Conservation (phyloP, 2,329 filamentous ascomycete genomes). For the Calycina marina region DNA sequence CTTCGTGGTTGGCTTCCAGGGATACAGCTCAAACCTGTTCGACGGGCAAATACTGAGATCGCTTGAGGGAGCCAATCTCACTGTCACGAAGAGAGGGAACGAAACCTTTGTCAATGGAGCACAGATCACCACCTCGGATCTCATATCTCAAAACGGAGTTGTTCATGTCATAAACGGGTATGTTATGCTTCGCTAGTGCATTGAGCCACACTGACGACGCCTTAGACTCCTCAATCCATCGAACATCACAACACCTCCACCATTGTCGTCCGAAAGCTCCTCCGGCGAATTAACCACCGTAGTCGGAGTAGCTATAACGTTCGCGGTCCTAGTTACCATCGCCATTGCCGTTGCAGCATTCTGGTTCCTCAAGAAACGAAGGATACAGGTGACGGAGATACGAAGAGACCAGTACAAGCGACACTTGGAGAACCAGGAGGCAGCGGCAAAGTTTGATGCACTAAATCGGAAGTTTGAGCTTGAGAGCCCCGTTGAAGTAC, state of each 20-base stretch:
- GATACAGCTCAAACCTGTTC: slow-evolving; percentile 33
- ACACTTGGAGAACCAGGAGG: not conserved
- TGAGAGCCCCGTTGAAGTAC: not conserved
- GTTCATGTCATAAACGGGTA: slow-evolving; percentile 38
- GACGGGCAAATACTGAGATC: slow-evolving; percentile 25
- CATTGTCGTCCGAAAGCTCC: not conserved
- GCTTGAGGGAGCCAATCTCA: slow-evolving; percentile 33
- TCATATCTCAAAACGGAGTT: slow-evolving; percentile 40
- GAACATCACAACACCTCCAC: not conserved
- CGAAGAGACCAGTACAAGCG: not conserved
- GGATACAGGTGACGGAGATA: not conserved
- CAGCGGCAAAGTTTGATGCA: not conserved
- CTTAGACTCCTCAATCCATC: not conserved
- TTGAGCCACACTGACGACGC: not conserved
- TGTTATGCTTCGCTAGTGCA: not conserved
- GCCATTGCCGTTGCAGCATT: not conserved
- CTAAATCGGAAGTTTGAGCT: not conserved
- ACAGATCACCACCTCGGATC: slow-evolving; percentile 31
- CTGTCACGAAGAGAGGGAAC: slow-evolving; percentile 28
- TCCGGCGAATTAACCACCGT: not conserved
- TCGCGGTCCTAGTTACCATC: not conserved
- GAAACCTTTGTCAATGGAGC: slow-evolving; percentile 36
- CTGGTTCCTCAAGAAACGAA: not conserved
- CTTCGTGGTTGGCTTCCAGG: slow-evolving; percentile 38
- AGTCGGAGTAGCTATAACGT: not conserved